Evolutionary conservation across 2,329 filamentous ascomycete genomes (phyloP).

Genomic region (Colletotrichum siamense): DNA sequence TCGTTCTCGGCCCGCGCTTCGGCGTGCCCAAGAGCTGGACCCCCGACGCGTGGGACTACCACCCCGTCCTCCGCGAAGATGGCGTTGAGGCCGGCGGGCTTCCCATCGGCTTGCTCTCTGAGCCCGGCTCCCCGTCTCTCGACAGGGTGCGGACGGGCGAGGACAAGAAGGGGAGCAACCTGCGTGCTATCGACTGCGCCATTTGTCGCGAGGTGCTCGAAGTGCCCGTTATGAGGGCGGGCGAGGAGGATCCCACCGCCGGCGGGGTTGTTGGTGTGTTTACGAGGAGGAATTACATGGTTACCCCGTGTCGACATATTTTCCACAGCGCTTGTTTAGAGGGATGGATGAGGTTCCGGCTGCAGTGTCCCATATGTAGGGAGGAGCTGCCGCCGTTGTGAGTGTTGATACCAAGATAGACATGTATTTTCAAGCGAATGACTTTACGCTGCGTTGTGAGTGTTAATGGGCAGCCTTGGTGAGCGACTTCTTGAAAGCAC

Average conservation of each 20-base stretch:
- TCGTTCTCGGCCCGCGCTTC: constrained; percentile 87
- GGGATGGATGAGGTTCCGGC: constrained; percentile 91
- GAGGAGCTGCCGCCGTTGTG: constrained; percentile 87
- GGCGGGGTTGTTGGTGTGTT: constrained; percentile 72
- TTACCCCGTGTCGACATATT: constrained; percentile 94
- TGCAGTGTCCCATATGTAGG: constrained; percentile 95
- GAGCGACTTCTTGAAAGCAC: background rate
- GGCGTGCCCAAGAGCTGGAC: constrained; percentile 74
- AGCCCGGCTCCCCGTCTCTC: constrained; percentile 26
- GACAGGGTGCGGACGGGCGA: constrained; percentile 37
- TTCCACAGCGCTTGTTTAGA: constrained; percentile 93
- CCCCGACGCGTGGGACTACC: constrained; percentile 90
- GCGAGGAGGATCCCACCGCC: constrained; percentile 51
- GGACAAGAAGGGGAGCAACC: constrained; percentile 33
- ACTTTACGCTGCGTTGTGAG: background rate
- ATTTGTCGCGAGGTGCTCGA: constrained; percentile 94
- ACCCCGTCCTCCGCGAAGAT: constrained; percentile 85
- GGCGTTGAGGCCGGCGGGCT: constrained; percentile 79
- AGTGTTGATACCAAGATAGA: constrained; percentile 19
- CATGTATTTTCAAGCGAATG: background rate
- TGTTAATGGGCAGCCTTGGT: background rate
- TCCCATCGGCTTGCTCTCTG: constrained; percentile 73
- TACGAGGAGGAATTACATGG: constrained; percentile 88
- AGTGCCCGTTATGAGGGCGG: constrained; percentile 77
- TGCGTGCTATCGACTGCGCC: constrained; percentile 80